Evolutionary conservation across 2,329 filamentous ascomycete genomes (phyloP).

Genomic region (Tolypocladium inflatum): DNA sequence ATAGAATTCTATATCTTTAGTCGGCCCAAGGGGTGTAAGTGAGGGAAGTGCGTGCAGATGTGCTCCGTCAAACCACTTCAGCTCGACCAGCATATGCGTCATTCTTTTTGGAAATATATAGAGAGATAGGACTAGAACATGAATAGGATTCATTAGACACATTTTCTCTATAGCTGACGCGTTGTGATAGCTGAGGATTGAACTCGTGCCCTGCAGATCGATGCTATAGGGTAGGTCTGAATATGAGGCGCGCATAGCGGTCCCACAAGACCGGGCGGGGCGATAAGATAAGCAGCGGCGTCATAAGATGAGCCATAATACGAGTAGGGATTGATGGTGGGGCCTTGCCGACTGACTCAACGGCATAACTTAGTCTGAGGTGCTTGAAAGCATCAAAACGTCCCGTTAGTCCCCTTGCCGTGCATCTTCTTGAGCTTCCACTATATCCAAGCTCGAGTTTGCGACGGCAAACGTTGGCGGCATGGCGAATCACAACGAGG

Average conservation of each 20-base stretch:
- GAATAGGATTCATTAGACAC: too few relatives aligned
- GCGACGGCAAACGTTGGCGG: background rate
- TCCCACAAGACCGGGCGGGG: background rate
- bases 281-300: background rate
- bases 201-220: background rate
- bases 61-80: too few relatives aligned
- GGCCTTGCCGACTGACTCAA: background rate
- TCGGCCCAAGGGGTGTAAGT: too few relatives aligned
- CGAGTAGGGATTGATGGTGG: background rate
- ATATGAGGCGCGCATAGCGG: background rate
- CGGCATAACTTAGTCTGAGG: background rate
- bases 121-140: too few relatives aligned
- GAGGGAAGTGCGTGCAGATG: too few relatives aligned
- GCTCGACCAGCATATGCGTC: too few relatives aligned
- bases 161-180: background rate
- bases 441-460: background rate
- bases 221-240: background rate
- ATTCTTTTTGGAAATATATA: too few relatives aligned
- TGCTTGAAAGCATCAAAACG: background rate
- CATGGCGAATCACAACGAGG: constrained; percentile 23
- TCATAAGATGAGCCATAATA: background rate
- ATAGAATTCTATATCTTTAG: too few relatives aligned
- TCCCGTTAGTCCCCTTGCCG: background rate
- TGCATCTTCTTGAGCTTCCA: background rate
- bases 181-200: background rate